Evolutionary conservation across 2,329 filamentous ascomycete species (phyloP), one percentile per base, ranked within the genome.

Genomic region (Phyllosticta paracitricarpa): DNA sequence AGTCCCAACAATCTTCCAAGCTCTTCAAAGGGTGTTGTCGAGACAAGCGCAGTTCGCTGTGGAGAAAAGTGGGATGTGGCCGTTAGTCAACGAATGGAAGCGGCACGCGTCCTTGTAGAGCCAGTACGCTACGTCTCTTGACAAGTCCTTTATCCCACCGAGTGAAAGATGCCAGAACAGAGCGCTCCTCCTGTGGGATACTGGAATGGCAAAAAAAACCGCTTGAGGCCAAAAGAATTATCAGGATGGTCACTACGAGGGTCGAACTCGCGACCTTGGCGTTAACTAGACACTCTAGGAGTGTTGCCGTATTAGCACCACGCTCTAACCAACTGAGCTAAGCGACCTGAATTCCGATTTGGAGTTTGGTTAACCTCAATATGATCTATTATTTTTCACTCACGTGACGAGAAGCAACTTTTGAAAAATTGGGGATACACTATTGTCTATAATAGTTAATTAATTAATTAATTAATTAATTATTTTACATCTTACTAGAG

Each of bases 241-340:
- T 9, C 2, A 22, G 7, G 12, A 9, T 60, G 58, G 58, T 60
- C 53, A 60, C 58, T 60, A 60, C 58, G 58, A 55, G 52, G 53
- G 53, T 55, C 58, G 58, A 60, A 55, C 58, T 60, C 58, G 58
- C 58, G 58, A 60, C 53, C 53, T 60, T 60, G 58, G 53, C 53
- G 58, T 59, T 24, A 55, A 55, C 52, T 30, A 4, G 26, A 2
- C 26, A 28, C 26, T 28, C 4, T 8, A 5, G 1, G 26, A 28
- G 2, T 8, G 26, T 2, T 2, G 7, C 26, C 12, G 26, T 60
- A 60, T 60, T 60, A 60, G 58, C 52, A 60, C 58, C 58, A 59
- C 58, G 58, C 58, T 59, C 58, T 59, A 59, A 59, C 58, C 58
- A 59, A 59, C 58, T 59, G 58, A 59, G 58, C 61, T 62, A 62